Base-by-base conservation (phyloP, 768 basidiomycete genomes). In the Termitomyces sp. region DNA sequence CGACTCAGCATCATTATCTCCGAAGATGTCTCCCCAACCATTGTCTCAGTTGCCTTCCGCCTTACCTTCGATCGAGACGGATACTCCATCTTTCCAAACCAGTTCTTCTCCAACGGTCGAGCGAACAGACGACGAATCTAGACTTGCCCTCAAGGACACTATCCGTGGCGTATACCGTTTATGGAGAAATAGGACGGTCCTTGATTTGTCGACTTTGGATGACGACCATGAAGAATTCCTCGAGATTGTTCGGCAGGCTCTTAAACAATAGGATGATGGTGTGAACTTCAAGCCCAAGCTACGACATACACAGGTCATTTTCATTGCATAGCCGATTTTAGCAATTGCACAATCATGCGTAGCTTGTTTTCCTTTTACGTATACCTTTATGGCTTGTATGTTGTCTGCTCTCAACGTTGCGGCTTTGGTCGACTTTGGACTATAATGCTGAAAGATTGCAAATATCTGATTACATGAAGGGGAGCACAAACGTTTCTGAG, bases 81-180 rank as follows among this genome's bases (percentile, higher is more conserved):
- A n/a, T 7, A 45, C 52, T 25, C 41, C 42, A 5, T 43, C 41
- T 37, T 23, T 32, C 51, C 44, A 53, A 29, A 32, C 35, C 48
- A 52, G 40, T 11, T 34, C 27, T 46, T 59, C 57, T 45, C 61
- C 49, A 42, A 44, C 32, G 21, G 45, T 32, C 47, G 52, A 41
- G 44, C 50, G 25, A 48, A 31, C 43, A 8, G 25, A 54, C 12
- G 45, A 60, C 58, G 52, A 68, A 77, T 45, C 63, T 4, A 35
- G 51, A 47, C 73, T 73, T 27, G 76, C 80, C 19, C 69, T 89
- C 45, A 76, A 72, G 40, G 77, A 82, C 37, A 76, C 79, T 32
- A 77, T 87, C 48, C 76, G 73, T 57, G 80, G 83, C 2, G 66
- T 90, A 40, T 87, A 82, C 67, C 72, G 67, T 29, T 75, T 89